Evolutionary conservation across 176 grass and related monocot species (phyloP).

Genomic region (Musa troglodytarum): DNA sequence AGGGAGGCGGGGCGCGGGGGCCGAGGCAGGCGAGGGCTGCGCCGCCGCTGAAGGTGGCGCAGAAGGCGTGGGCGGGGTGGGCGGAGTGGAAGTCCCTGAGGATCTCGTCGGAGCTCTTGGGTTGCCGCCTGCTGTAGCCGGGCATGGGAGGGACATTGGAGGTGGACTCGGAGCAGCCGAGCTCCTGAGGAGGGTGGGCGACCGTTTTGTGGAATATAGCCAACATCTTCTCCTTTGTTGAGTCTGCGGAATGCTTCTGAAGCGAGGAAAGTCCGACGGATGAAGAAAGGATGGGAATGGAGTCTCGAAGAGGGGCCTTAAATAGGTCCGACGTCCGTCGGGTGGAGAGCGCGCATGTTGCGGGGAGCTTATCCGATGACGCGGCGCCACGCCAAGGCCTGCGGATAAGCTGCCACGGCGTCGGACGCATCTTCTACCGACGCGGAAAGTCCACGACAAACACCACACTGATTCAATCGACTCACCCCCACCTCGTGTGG

Average conservation of each 20-base stretch:
- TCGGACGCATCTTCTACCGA: too few relatives aligned
- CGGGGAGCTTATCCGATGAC: not conserved
- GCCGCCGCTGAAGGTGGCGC: conserved; percentile 16
- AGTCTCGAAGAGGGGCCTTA: not conserved
- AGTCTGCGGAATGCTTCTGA: not conserved
- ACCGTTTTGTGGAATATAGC: conserved; percentile 15
- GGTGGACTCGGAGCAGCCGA: not conserved
- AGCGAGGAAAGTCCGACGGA: not conserved
- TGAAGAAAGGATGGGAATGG: not conserved
- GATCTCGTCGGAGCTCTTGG: conserved; percentile 18
- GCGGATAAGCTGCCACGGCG: too few relatives aligned
- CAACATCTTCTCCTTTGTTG: conserved; percentile 3
- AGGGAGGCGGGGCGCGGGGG: not conserved
- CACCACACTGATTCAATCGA: too few relatives aligned
- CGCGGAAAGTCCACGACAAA: too few relatives aligned
- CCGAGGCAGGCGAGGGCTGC: conserved; percentile 12
- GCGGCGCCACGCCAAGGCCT: not conserved
- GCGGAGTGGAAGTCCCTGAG: conserved; percentile 11
- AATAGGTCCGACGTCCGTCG: not conserved
- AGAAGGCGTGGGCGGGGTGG: conserved; percentile 14
- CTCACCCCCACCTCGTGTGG: too few relatives aligned
- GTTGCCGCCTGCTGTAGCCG: not conserved
- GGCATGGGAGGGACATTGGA: not conserved
- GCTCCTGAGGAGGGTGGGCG: conserved; percentile 16
- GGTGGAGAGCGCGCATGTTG: not conserved